Conservation (phyloP, 2,329 filamentous ascomycete genomes). For the Bipolaris zeicola region DNA sequence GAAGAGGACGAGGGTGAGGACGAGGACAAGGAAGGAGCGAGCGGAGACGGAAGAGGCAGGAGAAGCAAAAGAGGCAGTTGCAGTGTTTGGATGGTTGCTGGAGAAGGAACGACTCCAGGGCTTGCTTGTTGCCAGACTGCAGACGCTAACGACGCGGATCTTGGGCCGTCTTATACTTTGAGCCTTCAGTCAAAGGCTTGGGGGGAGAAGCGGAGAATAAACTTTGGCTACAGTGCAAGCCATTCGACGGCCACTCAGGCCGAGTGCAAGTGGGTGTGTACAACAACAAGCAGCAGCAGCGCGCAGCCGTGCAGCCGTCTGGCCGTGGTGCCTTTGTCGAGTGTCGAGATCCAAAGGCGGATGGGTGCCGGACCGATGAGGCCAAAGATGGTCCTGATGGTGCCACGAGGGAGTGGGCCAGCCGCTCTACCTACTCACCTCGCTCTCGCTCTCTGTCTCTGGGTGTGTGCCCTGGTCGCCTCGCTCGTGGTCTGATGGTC, state of each 20-base stretch:
- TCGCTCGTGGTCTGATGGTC: too few species aligned
- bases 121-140: constrained; percentile 30
- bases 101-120: constrained; percentile 22
- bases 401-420: constrained; percentile 36
- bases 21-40: constrained; percentile 6
- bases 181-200: constrained; percentile 15
- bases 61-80: constrained; percentile 13
- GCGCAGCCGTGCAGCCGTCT: constrained; percentile 28
- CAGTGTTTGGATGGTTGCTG: constrained; percentile 16
- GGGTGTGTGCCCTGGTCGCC: too few species aligned
- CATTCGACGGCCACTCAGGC: constrained; percentile 16
- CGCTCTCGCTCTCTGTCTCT: too few species aligned
- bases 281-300: constrained; percentile 35
- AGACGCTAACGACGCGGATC: constrained; percentile 39
- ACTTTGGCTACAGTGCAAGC: constrained; percentile 28
- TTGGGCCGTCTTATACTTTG: constrained; percentile 45
- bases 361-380: constrained; percentile 38
- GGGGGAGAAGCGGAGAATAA: constrained; percentile 28
- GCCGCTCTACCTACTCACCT: constrained; percentile 12
- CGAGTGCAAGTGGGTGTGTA: constrained; percentile 27
- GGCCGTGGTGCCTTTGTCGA: constrained; percentile 30
- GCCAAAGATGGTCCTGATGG: constrained; percentile 40
- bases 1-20: background rate
- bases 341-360: constrained; percentile 37
- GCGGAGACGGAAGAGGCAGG: background rate